Evolutionary conservation across 352 stramenopile species (phyloP).

Genomic region (Globisporangium solare): DNA sequence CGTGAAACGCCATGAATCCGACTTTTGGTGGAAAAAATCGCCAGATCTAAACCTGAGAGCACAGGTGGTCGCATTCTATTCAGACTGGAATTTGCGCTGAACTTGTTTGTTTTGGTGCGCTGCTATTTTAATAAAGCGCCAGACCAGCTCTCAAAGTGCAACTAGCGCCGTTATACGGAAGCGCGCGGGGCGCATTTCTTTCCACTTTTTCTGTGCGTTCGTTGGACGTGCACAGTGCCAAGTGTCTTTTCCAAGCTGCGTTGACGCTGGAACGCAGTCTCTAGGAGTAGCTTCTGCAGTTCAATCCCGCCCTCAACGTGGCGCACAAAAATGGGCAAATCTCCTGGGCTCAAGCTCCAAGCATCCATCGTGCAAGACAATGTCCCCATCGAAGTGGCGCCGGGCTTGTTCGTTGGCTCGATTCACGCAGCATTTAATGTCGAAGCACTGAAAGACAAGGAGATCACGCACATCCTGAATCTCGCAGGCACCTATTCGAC

Average conservation of each 20-base stretch:
- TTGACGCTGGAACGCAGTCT: too few relatives aligned
- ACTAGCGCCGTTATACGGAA: neutral
- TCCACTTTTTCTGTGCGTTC: slow-evolving; percentile 1
- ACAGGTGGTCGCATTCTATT: neutral
- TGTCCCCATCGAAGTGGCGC: slow-evolving; percentile 60
- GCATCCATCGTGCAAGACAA: slow-evolving; percentile 83
- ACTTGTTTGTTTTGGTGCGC: neutral
- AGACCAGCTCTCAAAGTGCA: neutral
- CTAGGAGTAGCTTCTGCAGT: too few relatives aligned
- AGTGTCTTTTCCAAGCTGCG: neutral
- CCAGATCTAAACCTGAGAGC: neutral
- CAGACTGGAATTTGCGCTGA: neutral
- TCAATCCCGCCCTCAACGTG: neutral
- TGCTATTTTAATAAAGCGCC: slow-evolving; percentile 2
- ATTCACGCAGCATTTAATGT: slow-evolving; percentile 87
- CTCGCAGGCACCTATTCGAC: slow-evolving; percentile 80
- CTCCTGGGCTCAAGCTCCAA: slow-evolving; percentile 50
- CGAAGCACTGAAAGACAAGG: slow-evolving; percentile 65
- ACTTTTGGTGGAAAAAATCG: neutral
- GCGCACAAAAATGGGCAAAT: slow-evolving; percentile 41
- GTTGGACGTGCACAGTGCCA: neutral
- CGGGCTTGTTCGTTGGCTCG: slow-evolving; percentile 78
- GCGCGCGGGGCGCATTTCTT: neutral
- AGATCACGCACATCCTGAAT: slow-evolving; percentile 86
- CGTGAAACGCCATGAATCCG: slow-evolving; percentile 3